Base-by-base conservation (phyloP, 208 protist genomes). In the Leishmania arabica region DNA sequence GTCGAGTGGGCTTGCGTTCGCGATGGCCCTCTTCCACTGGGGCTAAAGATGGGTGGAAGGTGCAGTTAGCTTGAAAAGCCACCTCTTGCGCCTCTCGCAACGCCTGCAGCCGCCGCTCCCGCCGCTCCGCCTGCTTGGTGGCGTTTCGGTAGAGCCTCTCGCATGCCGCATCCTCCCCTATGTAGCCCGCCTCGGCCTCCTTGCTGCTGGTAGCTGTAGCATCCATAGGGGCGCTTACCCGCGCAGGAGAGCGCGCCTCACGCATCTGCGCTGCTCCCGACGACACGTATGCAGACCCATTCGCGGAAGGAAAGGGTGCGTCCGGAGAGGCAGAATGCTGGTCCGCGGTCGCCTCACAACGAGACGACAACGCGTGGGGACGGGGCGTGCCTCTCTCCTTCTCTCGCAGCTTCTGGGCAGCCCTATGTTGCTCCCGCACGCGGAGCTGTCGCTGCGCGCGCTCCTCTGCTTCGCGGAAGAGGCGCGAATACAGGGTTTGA, bases 71-170 rank as follows among this genome's bases (percentile, higher is more conserved):
- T 31, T 62, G 69, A 17, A 75, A 78, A 62, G 72, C 69, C 54
- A 73, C 76, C 72, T 84, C 85, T 37, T 77, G 49, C 42, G 77
- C 37, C 34, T 81, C 78, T 40, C 47, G 68, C 70, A 78, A 75
- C 49, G 58, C 45, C 78, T 62, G 73, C 54, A 81, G 78, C 31
- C 83, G 76, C 62, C 80, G 70, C 79, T 79, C 58, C 34, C 79
- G 79, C 62, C 77, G 70, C 76, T 76, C 66, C 27, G 60, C n/a
- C 37, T 72, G 78, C 31, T 78, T 74, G 9, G 13, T 13, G 8
- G 79, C 75, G 49, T 88, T 84, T 5, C 34, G 51, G 81, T 86
- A 86, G 13, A 88, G 76, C 11, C 85, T 79, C 76, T 82, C 74
- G 47, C 45, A 86, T 37, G 80, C 76, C 19, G 66, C 31, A 79